Evolutionary conservation across 768 basidiomycete species (phyloP).

Genomic region (Porphyrellus cyaneotinctus): DNA sequence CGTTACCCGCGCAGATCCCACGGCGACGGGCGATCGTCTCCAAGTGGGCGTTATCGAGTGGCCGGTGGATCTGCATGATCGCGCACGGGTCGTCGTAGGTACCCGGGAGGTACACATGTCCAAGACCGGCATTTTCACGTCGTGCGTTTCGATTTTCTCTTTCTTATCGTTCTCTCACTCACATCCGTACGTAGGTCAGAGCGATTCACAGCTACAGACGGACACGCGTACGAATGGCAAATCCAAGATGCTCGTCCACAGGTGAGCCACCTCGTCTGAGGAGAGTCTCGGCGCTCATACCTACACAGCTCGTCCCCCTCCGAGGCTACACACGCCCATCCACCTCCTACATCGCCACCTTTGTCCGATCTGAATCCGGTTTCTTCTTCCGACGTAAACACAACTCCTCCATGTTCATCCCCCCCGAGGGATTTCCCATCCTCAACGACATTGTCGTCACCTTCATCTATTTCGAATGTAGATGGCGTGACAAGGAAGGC

Average conservation of each 20-base stretch:
- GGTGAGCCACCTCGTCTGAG: slow-evolving; percentile 5
- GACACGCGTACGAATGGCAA: slow-evolving; percentile 28
- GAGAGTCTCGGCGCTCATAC: not conserved
- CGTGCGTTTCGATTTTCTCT: slow-evolving; percentile 8
- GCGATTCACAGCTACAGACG: slow-evolving; percentile 23
- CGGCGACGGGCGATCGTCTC: slow-evolving; percentile 12
- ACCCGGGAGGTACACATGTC: slow-evolving; percentile 25
- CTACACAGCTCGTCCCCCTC: slow-evolving; percentile 25
- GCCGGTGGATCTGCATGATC: slow-evolving; percentile 10
- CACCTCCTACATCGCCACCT: slow-evolving; percentile 27
- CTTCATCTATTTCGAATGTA: slow-evolving; percentile 33
- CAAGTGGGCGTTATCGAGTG: slow-evolving; percentile 32
- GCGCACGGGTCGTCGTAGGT: slow-evolving; percentile 20
- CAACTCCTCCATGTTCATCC: slow-evolving; percentile 23
- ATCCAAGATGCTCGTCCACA: slow-evolving; percentile 21
- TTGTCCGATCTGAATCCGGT: slow-evolving; percentile 17
- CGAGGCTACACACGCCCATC: not conserved
- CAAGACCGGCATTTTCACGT: slow-evolving; percentile 21
- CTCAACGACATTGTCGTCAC: slow-evolving; percentile 36
- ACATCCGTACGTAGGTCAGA: slow-evolving; percentile 12
- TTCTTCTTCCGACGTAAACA: slow-evolving; percentile 12
- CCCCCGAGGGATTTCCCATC: slow-evolving; percentile 28
- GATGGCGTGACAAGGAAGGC: slow-evolving; percentile 26
- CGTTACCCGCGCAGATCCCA: slow-evolving; percentile 17
- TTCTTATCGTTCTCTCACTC: not conserved